A percentile compares a stretch with the other conserved stretches of the same genome.
Evolutionary conservation across 176 grass and related monocot genomes (phyloP).

Genomic region (Cenchrus fungigraminus): DNA sequence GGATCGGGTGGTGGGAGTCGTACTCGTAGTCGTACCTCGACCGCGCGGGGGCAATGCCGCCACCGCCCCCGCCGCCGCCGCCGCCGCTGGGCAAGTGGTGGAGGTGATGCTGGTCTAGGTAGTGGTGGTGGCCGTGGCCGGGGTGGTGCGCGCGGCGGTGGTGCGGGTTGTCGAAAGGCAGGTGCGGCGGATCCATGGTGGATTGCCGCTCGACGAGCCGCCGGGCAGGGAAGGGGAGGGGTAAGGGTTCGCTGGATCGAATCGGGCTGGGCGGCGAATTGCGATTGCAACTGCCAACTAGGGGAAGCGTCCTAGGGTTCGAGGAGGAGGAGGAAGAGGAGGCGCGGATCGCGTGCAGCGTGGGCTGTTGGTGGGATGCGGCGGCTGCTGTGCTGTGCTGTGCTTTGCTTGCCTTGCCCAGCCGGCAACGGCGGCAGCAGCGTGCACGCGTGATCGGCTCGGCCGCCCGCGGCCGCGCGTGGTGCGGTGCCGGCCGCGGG

Average conservation of each 20-base stretch:
- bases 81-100: constrained; percentile 20
- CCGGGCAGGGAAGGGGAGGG: background rate
- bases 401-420: constrained; percentile 18
- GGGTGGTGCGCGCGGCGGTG: constrained; percentile 43
- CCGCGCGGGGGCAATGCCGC: constrained; percentile 22
- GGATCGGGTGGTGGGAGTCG: constrained; percentile 18
- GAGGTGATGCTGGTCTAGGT: background rate
- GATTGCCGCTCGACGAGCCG: background rate
- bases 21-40: constrained; percentile 63
- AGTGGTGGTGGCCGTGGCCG: constrained; percentile 5
- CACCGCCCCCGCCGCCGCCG: background rate
- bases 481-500: background rate
- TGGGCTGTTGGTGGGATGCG: background rate
- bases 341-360: background rate
- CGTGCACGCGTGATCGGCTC: background rate
- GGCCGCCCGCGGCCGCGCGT: background rate
- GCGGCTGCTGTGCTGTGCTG: background rate
- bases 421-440: constrained; percentile 23
- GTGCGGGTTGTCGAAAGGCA: constrained; percentile 51
- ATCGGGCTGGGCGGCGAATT: background rate
- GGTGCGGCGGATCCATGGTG: constrained; percentile 60
- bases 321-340: background rate
- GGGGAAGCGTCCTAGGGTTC: constrained; percentile 17
- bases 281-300: background rate
- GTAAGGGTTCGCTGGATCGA: background rate